Conservation (phyloP, 78 protist species). For the Acrasis kona region DNA sequence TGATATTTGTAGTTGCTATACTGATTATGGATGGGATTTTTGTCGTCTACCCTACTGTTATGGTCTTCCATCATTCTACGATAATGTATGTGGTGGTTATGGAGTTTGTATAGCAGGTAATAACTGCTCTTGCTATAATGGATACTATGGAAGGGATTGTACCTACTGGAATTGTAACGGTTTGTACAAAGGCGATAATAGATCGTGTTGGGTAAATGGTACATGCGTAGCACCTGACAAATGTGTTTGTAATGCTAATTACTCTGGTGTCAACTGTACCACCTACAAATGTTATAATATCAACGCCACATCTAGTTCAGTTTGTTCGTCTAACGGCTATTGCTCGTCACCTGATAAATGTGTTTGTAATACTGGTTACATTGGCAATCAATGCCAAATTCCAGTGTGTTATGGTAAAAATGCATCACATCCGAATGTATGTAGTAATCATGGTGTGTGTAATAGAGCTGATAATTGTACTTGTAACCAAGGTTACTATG, state of each 20-base stretch:
- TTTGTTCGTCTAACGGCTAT: background rate
- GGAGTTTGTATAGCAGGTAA: background rate
- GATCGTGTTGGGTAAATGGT: background rate
- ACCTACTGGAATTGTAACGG: background rate
- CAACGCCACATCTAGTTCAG: background rate
- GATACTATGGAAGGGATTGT: background rate
- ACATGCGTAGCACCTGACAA: background rate
- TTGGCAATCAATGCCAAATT: background rate
- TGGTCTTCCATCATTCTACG: background rate
- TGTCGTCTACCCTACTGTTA: background rate
- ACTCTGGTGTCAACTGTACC: background rate
- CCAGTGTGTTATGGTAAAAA: background rate
- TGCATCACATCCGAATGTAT: background rate
- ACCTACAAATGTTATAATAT: background rate
- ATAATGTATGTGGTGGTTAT: background rate
- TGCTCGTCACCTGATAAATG: background rate
- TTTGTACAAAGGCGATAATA: background rate
- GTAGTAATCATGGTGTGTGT: background rate
- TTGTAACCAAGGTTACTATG: background rate
- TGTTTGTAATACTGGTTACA: background rate
- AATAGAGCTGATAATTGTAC: background rate
- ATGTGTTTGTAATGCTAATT: background rate
- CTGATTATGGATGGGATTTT: background rate
- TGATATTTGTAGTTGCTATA: background rate
- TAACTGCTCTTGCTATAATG: background rate